Conservation (phyloP, 1,284 basidiomycete species). For the Cryptococcus sp. region DNA sequence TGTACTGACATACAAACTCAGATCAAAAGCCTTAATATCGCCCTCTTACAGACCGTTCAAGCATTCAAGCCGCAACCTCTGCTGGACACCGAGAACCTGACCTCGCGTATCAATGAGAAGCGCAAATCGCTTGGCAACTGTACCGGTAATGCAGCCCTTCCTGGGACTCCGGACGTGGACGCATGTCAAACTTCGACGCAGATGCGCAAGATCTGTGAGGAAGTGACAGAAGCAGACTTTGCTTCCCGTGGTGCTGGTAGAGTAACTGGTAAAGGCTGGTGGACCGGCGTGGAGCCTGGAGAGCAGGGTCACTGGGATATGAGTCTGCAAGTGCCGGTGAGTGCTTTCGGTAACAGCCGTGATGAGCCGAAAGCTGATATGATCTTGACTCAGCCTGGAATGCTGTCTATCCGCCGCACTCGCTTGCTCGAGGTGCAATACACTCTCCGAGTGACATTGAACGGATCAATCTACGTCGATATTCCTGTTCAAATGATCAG, state of each 20-base stretch:
- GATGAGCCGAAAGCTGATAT: neutral
- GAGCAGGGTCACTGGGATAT: conserved; percentile 61
- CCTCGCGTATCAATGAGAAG: conserved; percentile 2
- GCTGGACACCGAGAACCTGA: conserved; percentile 51
- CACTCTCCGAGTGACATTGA: conserved; percentile 68
- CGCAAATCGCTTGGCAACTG: conserved; percentile 12
- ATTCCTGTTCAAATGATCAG: conserved; percentile 51
- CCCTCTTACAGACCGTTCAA: conserved; percentile 71
- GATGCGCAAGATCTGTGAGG: conserved; percentile 61
- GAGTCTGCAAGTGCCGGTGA: conserved; percentile 70
- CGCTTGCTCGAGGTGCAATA: conserved; percentile 80
- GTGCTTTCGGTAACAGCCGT: conserved; percentile 33
- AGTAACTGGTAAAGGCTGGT: conserved; percentile 82
- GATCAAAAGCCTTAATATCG: conserved; percentile 68
- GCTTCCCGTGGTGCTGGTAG: conserved; percentile 62
- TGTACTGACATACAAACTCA: conserved; percentile 18
- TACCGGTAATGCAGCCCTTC: neutral
- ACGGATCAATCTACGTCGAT: conserved; percentile 61
- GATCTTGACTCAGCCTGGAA: conserved; percentile 60
- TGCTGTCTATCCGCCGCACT: conserved; percentile 71
- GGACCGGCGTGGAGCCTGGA: conserved; percentile 72
- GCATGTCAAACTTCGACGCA: conserved; percentile 62
- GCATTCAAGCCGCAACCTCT: conserved; percentile 64
- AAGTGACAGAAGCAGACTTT: conserved; percentile 62
- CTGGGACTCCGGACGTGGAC: conserved; percentile 56